Evolutionary conservation across 352 stramenopile genomes (phyloP).

Genomic region (Pythium inflatum): DNA sequence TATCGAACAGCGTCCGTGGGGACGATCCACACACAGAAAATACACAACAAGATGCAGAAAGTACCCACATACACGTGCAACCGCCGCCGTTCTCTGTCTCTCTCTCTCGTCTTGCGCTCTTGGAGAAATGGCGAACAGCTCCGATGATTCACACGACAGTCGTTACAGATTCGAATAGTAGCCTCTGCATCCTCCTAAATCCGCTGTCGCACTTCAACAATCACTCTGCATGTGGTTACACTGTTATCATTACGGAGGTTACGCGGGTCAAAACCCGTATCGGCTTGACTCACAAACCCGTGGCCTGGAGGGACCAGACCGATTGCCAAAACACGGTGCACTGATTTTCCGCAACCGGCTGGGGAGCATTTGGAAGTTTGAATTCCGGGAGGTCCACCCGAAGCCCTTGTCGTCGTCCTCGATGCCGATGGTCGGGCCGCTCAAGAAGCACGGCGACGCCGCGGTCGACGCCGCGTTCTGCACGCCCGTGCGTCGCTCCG

Average conservation of each 20-base stretch:
- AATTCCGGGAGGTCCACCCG: constrained; percentile 14
- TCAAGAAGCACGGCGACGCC: constrained; percentile 29
- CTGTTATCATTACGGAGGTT: too few species aligned
- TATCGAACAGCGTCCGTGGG: neutral
- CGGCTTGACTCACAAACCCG: neutral
- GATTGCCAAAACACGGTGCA: constrained; percentile 19
- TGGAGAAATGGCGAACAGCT: too few species aligned
- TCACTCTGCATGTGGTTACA: too few species aligned
- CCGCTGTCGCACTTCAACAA: constrained; percentile 27
- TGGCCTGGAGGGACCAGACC: neutral
- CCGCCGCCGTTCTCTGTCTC: too few species aligned
- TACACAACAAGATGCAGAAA: too few species aligned
- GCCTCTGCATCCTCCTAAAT: constrained; percentile 3
- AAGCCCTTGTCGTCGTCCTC: constrained; percentile 10
- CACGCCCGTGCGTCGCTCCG: constrained; percentile 20
- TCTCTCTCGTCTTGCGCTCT: too few species aligned
- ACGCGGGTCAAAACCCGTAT: constrained; percentile 4
- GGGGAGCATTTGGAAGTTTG: constrained; percentile 33
- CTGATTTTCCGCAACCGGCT: neutral
- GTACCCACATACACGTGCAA: neutral
- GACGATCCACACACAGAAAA: neutral
- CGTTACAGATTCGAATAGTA: constrained; percentile 20
- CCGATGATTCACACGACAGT: too few species aligned
- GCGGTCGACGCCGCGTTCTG: constrained; percentile 25
- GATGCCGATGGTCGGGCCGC: constrained; percentile 33